Evolutionary conservation across 1,284 basidiomycete species (phyloP), one percentile per base, ranked within the genome.

Genomic region (Schizophyllum commune): DNA sequence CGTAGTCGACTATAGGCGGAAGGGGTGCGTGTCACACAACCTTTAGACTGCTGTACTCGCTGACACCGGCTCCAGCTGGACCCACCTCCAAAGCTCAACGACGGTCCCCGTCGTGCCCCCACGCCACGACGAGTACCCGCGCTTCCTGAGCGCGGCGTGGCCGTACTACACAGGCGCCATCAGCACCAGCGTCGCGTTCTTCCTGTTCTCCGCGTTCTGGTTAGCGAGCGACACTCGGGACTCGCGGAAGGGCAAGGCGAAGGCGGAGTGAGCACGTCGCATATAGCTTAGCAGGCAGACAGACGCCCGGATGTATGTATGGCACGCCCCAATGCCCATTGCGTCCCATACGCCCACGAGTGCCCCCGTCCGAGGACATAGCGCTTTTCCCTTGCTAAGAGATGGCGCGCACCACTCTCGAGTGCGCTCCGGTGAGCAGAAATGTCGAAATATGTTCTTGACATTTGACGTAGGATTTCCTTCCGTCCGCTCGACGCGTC

Each of bases 71-170:
- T 61, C 52, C 58, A 93, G 91, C 58, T 85, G 83, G 78, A 83
- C 86, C 19, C 88, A 85, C 73, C 76, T 98, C 54, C 77, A 84
- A 62, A 83, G 87, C 60, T 82, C 87, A 2, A 89, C 87, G 7
- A 90, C 85, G 19, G 91, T 94, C 4, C 86, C 94, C 13, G 88
- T 99, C 58, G 91, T 97, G 1, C 97, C 96, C 0, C 92, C 94
- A 33, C 82, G 94, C 62, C 96, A 98, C 75, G 94, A 99, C 74
- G 91, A 91, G 63, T 96, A 98, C 73, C 93, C 94, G 11, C 85
- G 96, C 52, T 98, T 96, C 83, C 82, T 99, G 65, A 88, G 85
- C 60, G 93, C 93, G 8, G 95, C 95, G 9, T 96, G 91, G 90
- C 96, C 96, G 0, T 99, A 96, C 74, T 98, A 98, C 67, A 79